Evolutionary conservation across 768 basidiomycete species (phyloP), one percentile per base, ranked within the genome.

Genomic region (Phanerochaete sordida): DNA sequence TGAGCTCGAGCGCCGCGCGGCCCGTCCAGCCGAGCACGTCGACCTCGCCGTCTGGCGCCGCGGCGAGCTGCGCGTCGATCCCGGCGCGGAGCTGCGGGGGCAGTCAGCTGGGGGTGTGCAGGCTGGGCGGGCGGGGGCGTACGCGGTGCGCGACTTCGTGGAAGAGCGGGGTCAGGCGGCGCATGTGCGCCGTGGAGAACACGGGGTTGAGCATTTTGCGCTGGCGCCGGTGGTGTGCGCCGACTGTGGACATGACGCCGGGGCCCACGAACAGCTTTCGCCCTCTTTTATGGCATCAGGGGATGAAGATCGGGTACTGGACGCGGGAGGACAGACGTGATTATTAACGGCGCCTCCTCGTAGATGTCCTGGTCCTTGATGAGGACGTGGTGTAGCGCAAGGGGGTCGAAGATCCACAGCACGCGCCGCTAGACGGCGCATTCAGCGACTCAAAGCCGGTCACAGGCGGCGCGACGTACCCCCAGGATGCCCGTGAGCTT

Each of bases 401-500:
- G 69, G 1, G 82, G 80, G 63, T 84, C 82, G 43, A 64, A 52
- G 72, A 84, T 71, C 60, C 81, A 82, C 1, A 84, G 69, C 65
- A 81, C 77, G 59, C 78, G 77, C 53, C 79, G 76, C 81, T 82
- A 59, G 9, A 51, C n/a, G n/a, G 5, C n/a, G n/a, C n/a, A 19
- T 2, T 6, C 15, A 30, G 39, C 39, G n/a, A n/a, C n/a, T 13
- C 3, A 31, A 8, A 15, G 27, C 45, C 48, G 19, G 7, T n/a
- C 31, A n/a, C 26, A 9, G 58, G 43, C 16, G 31, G 47, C 24
- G 24, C 31, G 11, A 60, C 73, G 53, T 63, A 81, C 80, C 44
- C 81, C 81, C 49, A 81, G 79, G 59, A 81, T 75, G 5, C 80
- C 80, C 37, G 77, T 65, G 3, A 82, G 71, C 64, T 75, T 81